A percentile compares a stretch with the other conserved stretches of the same genome.
Conservation (phyloP, 129 eudicot genomes). For the Chrysanthemum makinoi region DNA sequence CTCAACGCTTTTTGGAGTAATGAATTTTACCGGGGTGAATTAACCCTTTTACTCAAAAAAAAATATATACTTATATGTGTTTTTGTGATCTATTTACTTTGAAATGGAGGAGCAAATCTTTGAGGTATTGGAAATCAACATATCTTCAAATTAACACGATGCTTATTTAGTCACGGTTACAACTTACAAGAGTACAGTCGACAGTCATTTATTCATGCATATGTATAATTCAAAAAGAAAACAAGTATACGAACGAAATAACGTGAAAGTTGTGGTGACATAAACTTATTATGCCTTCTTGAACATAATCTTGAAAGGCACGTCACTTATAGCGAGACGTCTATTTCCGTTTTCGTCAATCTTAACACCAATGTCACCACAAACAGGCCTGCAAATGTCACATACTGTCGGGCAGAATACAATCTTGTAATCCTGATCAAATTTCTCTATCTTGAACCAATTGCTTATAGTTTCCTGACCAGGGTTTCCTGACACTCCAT, state of each 20-base stretch:
- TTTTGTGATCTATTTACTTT: too few relatives aligned
- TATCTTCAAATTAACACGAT: too few relatives aligned
- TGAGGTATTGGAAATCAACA: too few relatives aligned
- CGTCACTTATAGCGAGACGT: constrained; percentile 32
- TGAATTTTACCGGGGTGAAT: too few relatives aligned
- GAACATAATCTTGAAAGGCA: constrained; percentile 39
- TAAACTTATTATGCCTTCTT: constrained; percentile 27
- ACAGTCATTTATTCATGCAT: constrained; percentile 6
- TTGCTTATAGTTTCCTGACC: constrained; percentile 37
- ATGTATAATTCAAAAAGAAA: neutral
- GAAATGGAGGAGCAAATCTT: too few relatives aligned
- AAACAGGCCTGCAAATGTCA: constrained; percentile 35
- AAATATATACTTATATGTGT: too few relatives aligned
- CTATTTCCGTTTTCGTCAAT: constrained; percentile 31
- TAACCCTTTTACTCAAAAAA: too few relatives aligned
- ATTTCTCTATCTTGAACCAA: constrained; percentile 54
- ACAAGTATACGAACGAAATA: neutral
- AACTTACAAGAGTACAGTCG: neutral
- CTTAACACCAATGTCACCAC: constrained; percentile 45
- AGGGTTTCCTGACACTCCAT: constrained; percentile 24
- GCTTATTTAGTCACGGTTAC: too few relatives aligned
- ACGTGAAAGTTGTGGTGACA: neutral
- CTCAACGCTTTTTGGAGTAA: too few relatives aligned
- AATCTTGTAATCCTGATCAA: constrained; percentile 39
- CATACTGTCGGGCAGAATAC: constrained; percentile 53